Evolutionary conservation across 2,329 filamentous ascomycete genomes (phyloP), one percentile per base, ranked within the genome.

Genomic region (Claviceps capensis): DNA sequence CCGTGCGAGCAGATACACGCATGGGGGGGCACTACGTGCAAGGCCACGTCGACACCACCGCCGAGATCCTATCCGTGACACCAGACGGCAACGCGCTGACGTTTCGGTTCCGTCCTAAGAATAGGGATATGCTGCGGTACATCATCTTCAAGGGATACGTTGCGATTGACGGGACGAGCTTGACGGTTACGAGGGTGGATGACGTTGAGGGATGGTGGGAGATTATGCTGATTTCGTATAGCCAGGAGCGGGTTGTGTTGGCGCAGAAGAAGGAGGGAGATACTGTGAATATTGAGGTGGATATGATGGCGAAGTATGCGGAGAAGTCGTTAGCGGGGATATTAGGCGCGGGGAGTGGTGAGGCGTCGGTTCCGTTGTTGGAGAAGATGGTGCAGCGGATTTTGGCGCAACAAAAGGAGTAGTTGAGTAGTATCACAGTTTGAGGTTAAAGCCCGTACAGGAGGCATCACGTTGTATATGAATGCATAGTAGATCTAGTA

Each of bases 1-100:
- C 93, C 3, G 90, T 98, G 51, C 85, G 86, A 17, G 88, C 89
- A 4, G 81, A 86, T 61, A 96, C 91, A 46, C 87, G 93, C 52
- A 97, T 98, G 88, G 93, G 94, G 47, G 93, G 93, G 0, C 93
- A 98, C 71, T 95, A 97, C 62, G 91, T 97, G 36, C 94, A 98
- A 71, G 93, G 93, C 42, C 93, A 98, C 68, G 91, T 98, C 55
- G 94, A 98, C 69, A 91, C 88, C 11, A 82, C 85, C 41, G 93
- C 91, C 0, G 79, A 77, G 44, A 86, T 98, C 55, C 64, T 83
- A 41, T 78, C 79, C 44, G 78, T 86, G 38, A 82, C 78, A 17
- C 82, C 83, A 3, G 93, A 98, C 68, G 89, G 91, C 53, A 95
- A 97, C 69, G 88, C 93, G 6, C 68, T 95, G 55, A 94, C 88